Conservation (phyloP, 768 basidiomycete genomes). For the Astraeus odoratus region DNA sequence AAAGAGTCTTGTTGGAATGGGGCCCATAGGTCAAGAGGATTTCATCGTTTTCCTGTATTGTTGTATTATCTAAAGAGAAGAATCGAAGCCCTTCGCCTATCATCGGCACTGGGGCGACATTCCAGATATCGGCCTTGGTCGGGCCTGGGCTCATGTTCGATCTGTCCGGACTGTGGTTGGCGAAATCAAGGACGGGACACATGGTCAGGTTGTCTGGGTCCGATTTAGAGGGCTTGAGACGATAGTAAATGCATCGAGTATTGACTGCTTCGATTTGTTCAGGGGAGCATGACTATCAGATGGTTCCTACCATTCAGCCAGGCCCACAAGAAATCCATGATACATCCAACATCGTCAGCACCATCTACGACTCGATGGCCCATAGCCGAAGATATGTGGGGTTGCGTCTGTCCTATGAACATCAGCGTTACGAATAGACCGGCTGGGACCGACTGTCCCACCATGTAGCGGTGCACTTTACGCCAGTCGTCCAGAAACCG, state of each 20-base stretch:
- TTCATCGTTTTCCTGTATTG: conserved; percentile 50
- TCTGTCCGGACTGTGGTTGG: conserved; percentile 57
- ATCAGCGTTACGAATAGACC: neutral
- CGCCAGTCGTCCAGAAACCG: conserved; percentile 59
- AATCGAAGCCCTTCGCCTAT: conserved; percentile 45
- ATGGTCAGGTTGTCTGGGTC: conserved; percentile 77
- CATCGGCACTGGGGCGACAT: conserved; percentile 27
- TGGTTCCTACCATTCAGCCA: conserved; percentile 76
- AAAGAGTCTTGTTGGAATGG: conserved; percentile 71
- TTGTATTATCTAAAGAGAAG: conserved; percentile 37
- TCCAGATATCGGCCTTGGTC: conserved; percentile 31
- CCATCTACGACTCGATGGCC: neutral
- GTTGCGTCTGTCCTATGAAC: conserved; percentile 1
- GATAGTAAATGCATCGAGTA: conserved; percentile 82
- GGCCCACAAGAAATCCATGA: conserved; percentile 67
- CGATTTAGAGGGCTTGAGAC: conserved; percentile 39
- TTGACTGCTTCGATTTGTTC: no score
- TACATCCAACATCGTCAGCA: conserved; percentile 6
- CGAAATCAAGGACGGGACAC: conserved; percentile 87
- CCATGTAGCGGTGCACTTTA: conserved; percentile 44
- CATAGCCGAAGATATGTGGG: neutral
- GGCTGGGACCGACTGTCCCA: conserved; percentile 25
- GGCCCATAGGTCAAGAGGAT: conserved; percentile 73
- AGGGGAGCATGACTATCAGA: no score
- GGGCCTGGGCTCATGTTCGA: conserved; percentile 39